Base-by-base conservation (phyloP, 2,329 filamentous ascomycete genomes). In the Lojkania enalia region DNA sequence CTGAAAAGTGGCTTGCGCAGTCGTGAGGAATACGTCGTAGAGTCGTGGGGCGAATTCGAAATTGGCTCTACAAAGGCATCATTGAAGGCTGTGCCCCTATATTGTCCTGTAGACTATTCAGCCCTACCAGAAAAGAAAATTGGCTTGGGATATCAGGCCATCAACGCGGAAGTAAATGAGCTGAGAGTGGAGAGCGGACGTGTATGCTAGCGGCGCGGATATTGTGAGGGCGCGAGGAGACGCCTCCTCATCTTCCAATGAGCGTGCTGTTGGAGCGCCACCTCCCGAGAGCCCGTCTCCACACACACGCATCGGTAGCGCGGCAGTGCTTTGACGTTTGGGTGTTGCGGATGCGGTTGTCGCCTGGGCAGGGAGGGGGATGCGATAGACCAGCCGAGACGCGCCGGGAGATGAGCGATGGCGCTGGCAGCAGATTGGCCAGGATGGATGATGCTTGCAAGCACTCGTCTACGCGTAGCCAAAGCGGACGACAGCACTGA, bases 241-340 rank as follows among this genome's bases (percentile, higher is more conserved):
- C 14, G 27, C 14, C 23, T 27, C 31, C 5, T 23, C 20, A 35
- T 25, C 32, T 23, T 25, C 42, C 35, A 39, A 41, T 30, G 15
- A 21, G 14, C 27, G 14, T 20, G 5, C 29, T 35, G 21, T 32
- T 43, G 33, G 39, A 11, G 20, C 39, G 45, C 35, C 35, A 35
- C 29, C 19, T 25, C 49, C 39, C 44, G 39, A 13, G 20, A 35
- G 19, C 42, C 42, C 39, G 45, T 46, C 48, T 51, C 20, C 35
- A 38, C 41, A 31, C 29, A 14, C 13, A 14, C 20, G 27, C 23
- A 12, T 16, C 21, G 39, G 5, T 13, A 3, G 23, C 15, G 16
- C 15, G 12, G 4, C 14, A 33, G 25, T 44, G 20, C 27, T 38
- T 16, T 35, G 25, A 25, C 1, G 19, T 3, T 39, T 32, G n/a